Evolutionary conservation across 1,139 yeast species (phyloP), one percentile per base, ranked within the genome.

Genomic region (Nakaseomyces kungkrabaensis): DNA sequence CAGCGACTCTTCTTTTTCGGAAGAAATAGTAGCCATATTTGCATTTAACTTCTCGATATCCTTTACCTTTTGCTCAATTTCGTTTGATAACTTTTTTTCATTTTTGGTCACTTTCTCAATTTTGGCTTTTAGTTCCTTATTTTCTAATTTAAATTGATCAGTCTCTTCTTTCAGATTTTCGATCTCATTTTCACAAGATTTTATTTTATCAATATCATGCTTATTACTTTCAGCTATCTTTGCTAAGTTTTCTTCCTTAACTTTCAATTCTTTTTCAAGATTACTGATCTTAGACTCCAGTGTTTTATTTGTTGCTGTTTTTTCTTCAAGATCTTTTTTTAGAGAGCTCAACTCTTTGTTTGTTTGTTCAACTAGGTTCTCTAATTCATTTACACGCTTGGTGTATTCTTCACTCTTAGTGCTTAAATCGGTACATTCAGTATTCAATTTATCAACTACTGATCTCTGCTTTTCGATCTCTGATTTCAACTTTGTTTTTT

Each of bases 341-440:
- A 59, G 29, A 57, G 36, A 34, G 25, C 27, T 29, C 3, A 48
- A 57, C 22, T 54, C 51, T 33, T 24, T 32, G 17, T 31, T 32
- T 8, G 24, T 24, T 10, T 11, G 22, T n/a, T 43, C 47, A 31
- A 43, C 24, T 31, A 7, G 22, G 10, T 13, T 22, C 8, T 38
- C 27, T 10, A 42, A 22, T 13, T 48, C 46, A 48, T 10, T 41
- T 2, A 36, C 46, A 5, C 25, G 24, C 5, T 36, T 13, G 6
- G 6, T 13, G 26, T 13, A 42, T 3, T 45, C 51, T 7, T 48
- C 40, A 25, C 46, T 51, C 7, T 50, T 45, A n/a, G 37, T 27
- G 8, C 34, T 46, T 8, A 59, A 45, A 11, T 51, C 50, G n/a
- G 22, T 41, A 10, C 41, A 37, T 17, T 36, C n/a, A 4, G 11